A percentile compares a stretch with the other conserved stretches of the same genome.
phyloP scores from a whole-genome alignment of 257 asterid species.

The Nicotiana sylvestris region DNA sequence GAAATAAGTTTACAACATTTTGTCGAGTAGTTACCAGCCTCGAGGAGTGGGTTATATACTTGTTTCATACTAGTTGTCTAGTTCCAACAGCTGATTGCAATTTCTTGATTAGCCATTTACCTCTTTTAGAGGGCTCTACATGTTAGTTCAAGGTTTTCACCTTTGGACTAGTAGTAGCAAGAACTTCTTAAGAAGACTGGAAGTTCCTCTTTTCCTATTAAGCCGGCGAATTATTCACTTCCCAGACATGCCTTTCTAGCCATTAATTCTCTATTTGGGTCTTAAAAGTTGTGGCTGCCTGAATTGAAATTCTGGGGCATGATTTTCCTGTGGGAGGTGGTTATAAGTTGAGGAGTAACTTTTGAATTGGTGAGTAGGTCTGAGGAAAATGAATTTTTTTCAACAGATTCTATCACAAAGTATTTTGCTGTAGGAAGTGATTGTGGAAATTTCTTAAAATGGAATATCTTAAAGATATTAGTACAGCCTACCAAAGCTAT shows the following conservation, averaged over 20 bases:
- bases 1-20: not conserved
- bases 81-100: not conserved
- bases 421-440: not conserved
- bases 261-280: not conserved
- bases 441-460: not conserved
- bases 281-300: not conserved
- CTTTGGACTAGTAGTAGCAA: not conserved
- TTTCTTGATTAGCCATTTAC: not conserved
- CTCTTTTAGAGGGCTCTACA: not conserved
- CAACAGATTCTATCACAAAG: not conserved
- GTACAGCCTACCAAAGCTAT: not conserved
- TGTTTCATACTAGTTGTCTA: not conserved
- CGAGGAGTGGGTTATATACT: not conserved
- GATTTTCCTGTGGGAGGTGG: not conserved
- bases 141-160: not conserved
- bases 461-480: not conserved
- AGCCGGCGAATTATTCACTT: not conserved
- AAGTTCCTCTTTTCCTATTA: not conserved
- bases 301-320: not conserved
- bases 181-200: not conserved
- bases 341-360: not conserved
- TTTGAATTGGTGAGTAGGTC: not conserved
- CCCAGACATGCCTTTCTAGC: not conserved
- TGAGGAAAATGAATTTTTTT: not conserved
- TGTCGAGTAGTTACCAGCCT: not conserved